Evolutionary conservation across 2,329 filamentous ascomycete genomes (phyloP).

Genomic region (Talaromyces sp.): DNA sequence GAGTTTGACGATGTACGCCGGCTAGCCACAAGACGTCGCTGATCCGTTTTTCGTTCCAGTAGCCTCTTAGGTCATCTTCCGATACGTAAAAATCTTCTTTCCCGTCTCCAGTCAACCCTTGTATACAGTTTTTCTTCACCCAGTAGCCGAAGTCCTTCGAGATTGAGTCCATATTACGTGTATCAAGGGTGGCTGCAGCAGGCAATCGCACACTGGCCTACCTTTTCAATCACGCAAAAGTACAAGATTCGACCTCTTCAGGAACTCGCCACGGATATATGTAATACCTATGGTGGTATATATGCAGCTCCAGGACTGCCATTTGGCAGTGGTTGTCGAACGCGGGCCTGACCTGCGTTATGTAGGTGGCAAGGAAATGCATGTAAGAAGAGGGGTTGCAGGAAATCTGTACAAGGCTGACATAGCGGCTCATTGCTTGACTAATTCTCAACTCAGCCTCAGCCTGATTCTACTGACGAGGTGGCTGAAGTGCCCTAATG

Average conservation of each 20-base stretch:
- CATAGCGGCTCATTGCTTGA: background rate
- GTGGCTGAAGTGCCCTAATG: background rate
- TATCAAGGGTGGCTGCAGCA: background rate
- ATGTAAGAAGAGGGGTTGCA: background rate
- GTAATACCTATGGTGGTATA: background rate
- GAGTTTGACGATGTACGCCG: background rate
- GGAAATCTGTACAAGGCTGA: background rate
- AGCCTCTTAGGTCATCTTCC: background rate
- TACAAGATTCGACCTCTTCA: background rate
- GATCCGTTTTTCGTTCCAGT: background rate
- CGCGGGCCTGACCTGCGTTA: background rate
- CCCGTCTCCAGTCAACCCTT: background rate
- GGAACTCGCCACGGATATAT: background rate
- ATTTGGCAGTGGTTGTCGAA: background rate
- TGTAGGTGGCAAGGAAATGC: background rate
- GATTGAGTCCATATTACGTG: background rate
- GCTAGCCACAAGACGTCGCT: background rate
- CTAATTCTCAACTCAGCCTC: conserved; percentile 1
- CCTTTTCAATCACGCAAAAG: background rate
- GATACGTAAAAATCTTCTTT: background rate
- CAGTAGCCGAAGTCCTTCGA: background rate
- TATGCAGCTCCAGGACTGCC: background rate
- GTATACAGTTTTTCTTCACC: background rate
- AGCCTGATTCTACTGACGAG: background rate
- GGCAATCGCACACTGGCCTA: background rate